Base-by-base conservation (phyloP, 2,329 filamentous ascomycete genomes). In the Aspergillus sp. region DNA sequence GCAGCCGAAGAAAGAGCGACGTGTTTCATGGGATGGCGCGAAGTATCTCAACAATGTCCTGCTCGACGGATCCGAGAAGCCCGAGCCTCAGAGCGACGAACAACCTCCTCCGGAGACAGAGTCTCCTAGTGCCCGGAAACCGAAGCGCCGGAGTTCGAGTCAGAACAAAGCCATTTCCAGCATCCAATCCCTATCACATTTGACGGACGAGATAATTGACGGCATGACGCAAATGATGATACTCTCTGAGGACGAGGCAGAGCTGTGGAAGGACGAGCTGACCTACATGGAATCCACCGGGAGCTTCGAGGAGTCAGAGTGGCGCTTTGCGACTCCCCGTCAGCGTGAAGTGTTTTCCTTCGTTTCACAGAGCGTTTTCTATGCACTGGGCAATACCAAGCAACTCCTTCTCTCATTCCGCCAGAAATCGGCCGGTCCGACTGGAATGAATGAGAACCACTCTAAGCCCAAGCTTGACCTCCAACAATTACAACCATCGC, bases 331-430 rank as follows among this genome's bases (percentile, higher is more conserved):
- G 48, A 76, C 75, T n/a, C 58, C 62, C 41, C 67, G 68, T 5
- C 77, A 79, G 59, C 74, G 74, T 17, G 65, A 74, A 47, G 72
- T 68, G 15, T 79, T 77, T 54, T 69, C 75, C 5, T 81, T 80
- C 61, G 61, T 80, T 54, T 70, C 74, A 7, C 80, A 81, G 61
- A 81, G 78, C 57, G 71, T 80, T 1, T 78, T 75, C 59, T 82
- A 77, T 61, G 72, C 78, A 13, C 62, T 82, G 48, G 76, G 79
- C 62, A 75, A 69, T 55, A 72, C 76, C 21, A 71, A 65, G 30
- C 74, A 79, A 49, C 72, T 82, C 9, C 55, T 80, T 4, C 69
- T 63, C 41, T 81, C 79, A 8, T 80, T 81, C 66, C 68, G 72
- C 55, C 64, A 61, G 28, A 65, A 68, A 39, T 25, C 57, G n/a